Conservation (phyloP, 805 yeast genomes). For the Teunomyces pallodes region DNA sequence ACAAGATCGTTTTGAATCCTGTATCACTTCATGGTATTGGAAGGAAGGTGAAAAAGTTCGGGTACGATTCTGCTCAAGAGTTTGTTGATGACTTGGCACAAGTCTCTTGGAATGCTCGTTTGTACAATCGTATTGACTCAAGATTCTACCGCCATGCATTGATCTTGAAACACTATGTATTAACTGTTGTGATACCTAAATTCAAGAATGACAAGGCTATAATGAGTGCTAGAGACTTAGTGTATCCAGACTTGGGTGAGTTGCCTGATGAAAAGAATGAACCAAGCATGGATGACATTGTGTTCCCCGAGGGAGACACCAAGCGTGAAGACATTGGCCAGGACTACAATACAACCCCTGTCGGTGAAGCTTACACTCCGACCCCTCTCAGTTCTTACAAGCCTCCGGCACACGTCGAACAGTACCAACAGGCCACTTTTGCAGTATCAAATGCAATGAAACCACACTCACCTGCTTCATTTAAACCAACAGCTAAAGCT, state of each 20-base stretch:
- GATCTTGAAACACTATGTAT: slow-evolving; percentile 52
- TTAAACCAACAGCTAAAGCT: slow-evolving; percentile 10
- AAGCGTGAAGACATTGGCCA: slow-evolving; percentile 1
- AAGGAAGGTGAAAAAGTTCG: slow-evolving; percentile 50
- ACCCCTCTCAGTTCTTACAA: slow-evolving; percentile 4
- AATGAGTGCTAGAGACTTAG: slow-evolving; percentile 33
- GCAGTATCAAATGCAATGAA: background rate
- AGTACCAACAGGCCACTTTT: background rate
- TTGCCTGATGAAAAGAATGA: slow-evolving; percentile 49
- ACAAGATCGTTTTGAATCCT: slow-evolving; percentile 74
- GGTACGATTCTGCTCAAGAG: slow-evolving; percentile 60
- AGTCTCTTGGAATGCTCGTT: slow-evolving; percentile 86
- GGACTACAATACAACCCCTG: slow-evolving; percentile 5
- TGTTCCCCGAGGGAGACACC: slow-evolving; percentile 8
- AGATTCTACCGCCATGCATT: slow-evolving; percentile 67
- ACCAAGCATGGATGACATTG: slow-evolving; percentile 8
- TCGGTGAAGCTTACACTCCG: slow-evolving; percentile 2
- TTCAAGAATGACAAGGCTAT: slow-evolving; percentile 42
- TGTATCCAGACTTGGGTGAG: slow-evolving; percentile 67
- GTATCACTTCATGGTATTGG: slow-evolving; percentile 74
- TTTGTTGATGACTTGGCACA: slow-evolving; percentile 78
- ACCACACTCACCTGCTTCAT: slow-evolving; percentile 5
- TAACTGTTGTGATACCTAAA: slow-evolving; percentile 46
- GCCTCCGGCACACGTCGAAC: slow-evolving; percentile 1
- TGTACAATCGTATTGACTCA: slow-evolving; percentile 72